Evolutionary conservation across 129 eudicot genomes (phyloP), one percentile per base, ranked within the genome.

Genomic region (Apium graveolens): DNA sequence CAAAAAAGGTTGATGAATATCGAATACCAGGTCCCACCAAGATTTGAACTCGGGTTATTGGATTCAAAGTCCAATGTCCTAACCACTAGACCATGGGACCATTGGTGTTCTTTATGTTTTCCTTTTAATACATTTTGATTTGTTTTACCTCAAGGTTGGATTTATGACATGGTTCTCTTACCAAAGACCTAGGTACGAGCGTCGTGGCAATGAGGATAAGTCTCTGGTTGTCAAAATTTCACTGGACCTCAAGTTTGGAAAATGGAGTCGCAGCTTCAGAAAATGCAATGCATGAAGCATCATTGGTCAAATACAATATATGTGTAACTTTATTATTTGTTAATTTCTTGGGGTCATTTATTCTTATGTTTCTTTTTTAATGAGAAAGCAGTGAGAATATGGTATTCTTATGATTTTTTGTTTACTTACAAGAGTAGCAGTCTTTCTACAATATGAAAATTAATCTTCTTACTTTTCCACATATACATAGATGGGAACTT

Each of bases 61-160:
- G 87, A 88, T 88, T 85, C 91, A 85, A 82, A 88, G 91, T 88
- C 91, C 89, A 88, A 88, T 88, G 91, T 85, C 91, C 89, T 85
- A 29, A 85, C 91, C 91, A 41, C 91, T 88, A 88, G 89, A 83
- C 89, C 87, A 88, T 85, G 79, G 87, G 86, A 88, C 87, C 81
- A 6, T n/a, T 48, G 55, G 55, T 48, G 26, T 20, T 51, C 5
- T 49, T 3, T 51, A 51, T 51, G 26, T 18, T 51, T 51, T 51
- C 60, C 21, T 18, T 20, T 51, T 5, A 7, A 5, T 51, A 51
- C 5, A 21, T 51, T 1, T 51, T 51, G n/a, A 5, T 51, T 18
- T 51, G n/a, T 20, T 18, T 51, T 51, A 0, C 21, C 10, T 1
- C 5, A 1, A 9, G 5, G 8, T 51, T 17, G 60, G 10, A 18